phyloP scores from a whole-genome alignment of 1,284 basidiomycete genomes.

The Puccinia coronata region DNA sequence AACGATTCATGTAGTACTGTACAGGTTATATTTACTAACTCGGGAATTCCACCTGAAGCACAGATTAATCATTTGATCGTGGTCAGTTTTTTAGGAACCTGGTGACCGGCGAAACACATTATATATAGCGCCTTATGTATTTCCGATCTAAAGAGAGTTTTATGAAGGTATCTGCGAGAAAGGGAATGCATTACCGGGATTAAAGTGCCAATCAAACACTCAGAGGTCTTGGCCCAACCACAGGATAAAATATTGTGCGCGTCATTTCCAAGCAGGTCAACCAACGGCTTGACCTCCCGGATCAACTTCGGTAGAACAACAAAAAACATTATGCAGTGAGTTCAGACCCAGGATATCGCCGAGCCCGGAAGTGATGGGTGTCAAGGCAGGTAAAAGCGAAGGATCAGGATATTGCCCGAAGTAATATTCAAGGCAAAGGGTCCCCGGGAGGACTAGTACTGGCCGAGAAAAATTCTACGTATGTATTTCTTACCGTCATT shows the following conservation, averaged over 20 bases:
- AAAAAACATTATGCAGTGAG: not conserved
- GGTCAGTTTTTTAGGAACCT: not conserved
- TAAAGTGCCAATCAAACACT: conserved; percentile 5
- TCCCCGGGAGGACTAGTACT: not conserved
- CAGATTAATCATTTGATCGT: not conserved
- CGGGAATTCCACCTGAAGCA: not conserved
- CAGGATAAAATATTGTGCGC: not conserved
- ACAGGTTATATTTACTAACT: not conserved
- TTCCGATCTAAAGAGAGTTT: not conserved
- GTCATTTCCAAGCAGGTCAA: conserved; percentile 1
- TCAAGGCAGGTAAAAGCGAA: no score
- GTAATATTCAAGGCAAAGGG: conserved; percentile 1
- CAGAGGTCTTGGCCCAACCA: not conserved
- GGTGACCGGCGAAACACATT: not conserved
- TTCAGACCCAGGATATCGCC: not conserved
- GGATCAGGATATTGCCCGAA: no score
- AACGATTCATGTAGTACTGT: not conserved
- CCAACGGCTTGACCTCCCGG: not conserved
- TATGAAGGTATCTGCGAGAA: not conserved
- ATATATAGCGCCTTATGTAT: not conserved
- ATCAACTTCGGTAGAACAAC: no score
- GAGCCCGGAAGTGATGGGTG: conserved; percentile 16
- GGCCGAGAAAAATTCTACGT: not conserved
- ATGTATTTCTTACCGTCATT: not conserved
- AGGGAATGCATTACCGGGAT: not conserved